These are phyloP conservation scores for Deinandra increscens DNA, from an alignment of 129 eudicot genomes.

Conservation along the genomic window DNA sequence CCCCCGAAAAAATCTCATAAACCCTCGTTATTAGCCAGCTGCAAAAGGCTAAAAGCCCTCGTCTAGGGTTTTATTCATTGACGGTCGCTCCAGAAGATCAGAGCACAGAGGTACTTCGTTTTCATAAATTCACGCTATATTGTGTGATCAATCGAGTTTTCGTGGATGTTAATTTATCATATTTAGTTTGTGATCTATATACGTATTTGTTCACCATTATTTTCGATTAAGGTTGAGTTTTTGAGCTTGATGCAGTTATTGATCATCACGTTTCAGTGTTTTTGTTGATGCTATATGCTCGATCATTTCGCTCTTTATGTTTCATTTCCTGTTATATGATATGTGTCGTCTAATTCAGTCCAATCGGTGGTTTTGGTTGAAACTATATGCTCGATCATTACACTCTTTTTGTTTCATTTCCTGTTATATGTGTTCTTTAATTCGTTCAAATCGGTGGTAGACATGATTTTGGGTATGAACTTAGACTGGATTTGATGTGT, in stretches of 20 bases:
- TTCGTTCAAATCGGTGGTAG: conserved; percentile 7
- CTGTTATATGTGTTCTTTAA: neutral
- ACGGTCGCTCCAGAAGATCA: conserved; percentile 21
- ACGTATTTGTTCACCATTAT: neutral
- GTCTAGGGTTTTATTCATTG: conserved; percentile 48
- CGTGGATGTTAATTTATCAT: neutral
- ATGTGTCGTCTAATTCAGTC: neutral
- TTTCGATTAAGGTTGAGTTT: neutral
- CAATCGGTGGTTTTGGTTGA: neutral
- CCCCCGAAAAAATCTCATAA: conserved; percentile 36
- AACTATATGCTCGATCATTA: neutral
- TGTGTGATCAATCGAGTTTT: neutral
- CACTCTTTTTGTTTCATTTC: conserved; percentile 7
- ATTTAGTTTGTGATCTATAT: neutral
- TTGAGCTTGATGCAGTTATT: conserved; percentile 3
- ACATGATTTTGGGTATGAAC: neutral
- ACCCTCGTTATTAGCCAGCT: conserved; percentile 30
- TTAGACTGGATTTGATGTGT: neutral
- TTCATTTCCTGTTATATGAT: neutral
- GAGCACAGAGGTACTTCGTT: conserved; percentile 26
- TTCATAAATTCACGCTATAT: neutral
- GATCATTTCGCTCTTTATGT: conserved; percentile 2
- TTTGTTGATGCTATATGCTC: neutral
- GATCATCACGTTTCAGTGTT: neutral
- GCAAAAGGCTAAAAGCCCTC: conserved; percentile 16